These are phyloP conservation scores for Arachnopeziza araneosa DNA, from an alignment of 2,329 filamentous ascomycete species.

Conservation along the genomic window DNA sequence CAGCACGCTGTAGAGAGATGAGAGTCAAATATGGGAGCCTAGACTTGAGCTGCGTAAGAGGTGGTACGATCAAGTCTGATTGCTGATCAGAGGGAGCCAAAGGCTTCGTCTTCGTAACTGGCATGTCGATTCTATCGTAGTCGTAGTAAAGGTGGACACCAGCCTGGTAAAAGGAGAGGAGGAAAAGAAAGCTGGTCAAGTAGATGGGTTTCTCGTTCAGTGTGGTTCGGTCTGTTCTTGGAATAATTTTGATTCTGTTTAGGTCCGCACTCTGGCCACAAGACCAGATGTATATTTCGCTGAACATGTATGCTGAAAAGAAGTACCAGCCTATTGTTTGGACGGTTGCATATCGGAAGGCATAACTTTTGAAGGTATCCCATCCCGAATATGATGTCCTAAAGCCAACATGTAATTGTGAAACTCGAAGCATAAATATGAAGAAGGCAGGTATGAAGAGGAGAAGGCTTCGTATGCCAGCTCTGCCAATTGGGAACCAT, in stretches of 20 bases:
- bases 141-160: constrained; percentile 65
- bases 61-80: constrained; percentile 33
- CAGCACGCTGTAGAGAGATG: constrained; percentile 28
- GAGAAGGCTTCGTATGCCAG: constrained; percentile 67
- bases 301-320: constrained; percentile 73
- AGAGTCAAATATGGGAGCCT: constrained; percentile 32
- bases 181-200: constrained; percentile 63
- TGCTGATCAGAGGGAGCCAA: constrained; percentile 31
- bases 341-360: constrained; percentile 50
- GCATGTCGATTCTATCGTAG: constrained; percentile 53
- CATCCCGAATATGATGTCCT: constrained; percentile 66
- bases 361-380: constrained; percentile 54
- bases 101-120: constrained; percentile 33
- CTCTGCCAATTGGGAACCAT: constrained; percentile 75
- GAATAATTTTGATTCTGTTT: constrained; percentile 65
- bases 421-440: constrained; percentile 80
- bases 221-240: constrained; percentile 64
- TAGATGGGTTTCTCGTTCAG: constrained; percentile 86
- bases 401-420: constrained; percentile 70
- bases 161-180: constrained; percentile 66
- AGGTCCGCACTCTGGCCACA: constrained; percentile 55
- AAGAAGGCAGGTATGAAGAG: constrained; percentile 72
- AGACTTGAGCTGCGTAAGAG: constrained; percentile 33
- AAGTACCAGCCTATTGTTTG: constrained; percentile 72
- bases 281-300: constrained; percentile 75